Percentiles rank a stretch among this genome's conserved stretches.
phyloP scores from a whole-genome alignment of 495 filamentous ascomycete genomes.

The Neurospora intermedia region DNA sequence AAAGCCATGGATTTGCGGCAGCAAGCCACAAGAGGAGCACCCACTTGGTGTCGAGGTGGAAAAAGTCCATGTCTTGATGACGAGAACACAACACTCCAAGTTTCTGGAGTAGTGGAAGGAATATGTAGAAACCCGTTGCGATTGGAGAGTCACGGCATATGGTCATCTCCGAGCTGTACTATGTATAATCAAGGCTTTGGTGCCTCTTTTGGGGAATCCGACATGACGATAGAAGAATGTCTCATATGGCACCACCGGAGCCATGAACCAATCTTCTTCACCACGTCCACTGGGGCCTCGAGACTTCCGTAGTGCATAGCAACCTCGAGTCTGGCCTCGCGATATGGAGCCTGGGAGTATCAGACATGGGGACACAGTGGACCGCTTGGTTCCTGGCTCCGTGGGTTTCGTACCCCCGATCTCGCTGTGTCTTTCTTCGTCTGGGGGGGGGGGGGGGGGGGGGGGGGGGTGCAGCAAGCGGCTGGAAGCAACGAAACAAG shows the following conservation, averaged over 20 bases:
- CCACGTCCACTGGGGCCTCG: neutral
- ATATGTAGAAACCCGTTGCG: neutral
- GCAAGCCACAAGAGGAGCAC: neutral
- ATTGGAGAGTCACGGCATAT: neutral
- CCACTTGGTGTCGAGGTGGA: neutral
- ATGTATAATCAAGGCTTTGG: neutral
- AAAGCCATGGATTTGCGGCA: neutral
- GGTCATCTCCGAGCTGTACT: neutral
- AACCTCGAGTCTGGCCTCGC: neutral
- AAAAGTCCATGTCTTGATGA: neutral
- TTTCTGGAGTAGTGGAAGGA: neutral
- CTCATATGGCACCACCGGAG: neutral
- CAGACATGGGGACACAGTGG: neutral
- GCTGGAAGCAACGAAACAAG: neutral
- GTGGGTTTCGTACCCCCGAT: neutral
- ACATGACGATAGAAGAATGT: neutral
- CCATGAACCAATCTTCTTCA: neutral
- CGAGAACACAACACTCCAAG: neutral
- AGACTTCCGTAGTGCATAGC: neutral
- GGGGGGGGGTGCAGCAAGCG: neutral
- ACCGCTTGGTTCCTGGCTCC: neutral
- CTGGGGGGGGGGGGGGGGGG: neutral
- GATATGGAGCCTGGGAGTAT: neutral
- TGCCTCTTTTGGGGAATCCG: neutral
- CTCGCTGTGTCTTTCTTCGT: neutral